Evolutionary conservation across 2,329 filamentous ascomycete genomes (phyloP).

Genomic region (Venturia pyrina): DNA sequence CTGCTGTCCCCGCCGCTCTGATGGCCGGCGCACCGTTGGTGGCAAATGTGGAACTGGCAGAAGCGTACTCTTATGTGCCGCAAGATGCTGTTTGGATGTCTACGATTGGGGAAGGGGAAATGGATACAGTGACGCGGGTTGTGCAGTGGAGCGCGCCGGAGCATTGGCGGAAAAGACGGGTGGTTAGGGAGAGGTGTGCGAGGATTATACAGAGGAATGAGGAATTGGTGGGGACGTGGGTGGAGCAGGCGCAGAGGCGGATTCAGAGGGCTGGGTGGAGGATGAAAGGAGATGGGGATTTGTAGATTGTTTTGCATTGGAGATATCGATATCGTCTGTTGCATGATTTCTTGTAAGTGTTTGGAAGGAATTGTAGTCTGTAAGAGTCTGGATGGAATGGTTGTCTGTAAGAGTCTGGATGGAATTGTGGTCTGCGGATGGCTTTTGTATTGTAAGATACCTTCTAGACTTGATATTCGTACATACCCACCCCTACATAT

Average conservation of each 20-base stretch:
- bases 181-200: neutral
- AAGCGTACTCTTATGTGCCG: constrained; percentile 21
- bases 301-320: neutral
- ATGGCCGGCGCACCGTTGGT: constrained; percentile 21
- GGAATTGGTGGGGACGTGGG: neutral
- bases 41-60: constrained; percentile 18
- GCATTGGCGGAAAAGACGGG: constrained; percentile 25
- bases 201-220: neutral
- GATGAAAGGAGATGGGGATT: neutral
- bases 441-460: too few relatives aligned
- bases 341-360: too few relatives aligned
- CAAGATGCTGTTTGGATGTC: constrained; percentile 21
- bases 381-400: too few relatives aligned
- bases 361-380: neutral
- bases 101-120: constrained; percentile 18
- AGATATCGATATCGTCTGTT: too few relatives aligned
- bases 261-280: constrained; percentile 3
- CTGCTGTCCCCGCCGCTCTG: constrained; percentile 19
- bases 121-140: constrained; percentile 21
- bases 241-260: neutral
- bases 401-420: too few relatives aligned
- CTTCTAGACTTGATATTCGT: too few relatives aligned
- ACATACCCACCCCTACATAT: too few relatives aligned
- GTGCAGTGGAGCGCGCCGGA: constrained; percentile 34
- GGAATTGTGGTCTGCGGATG: too few relatives aligned